These are phyloP conservation scores for Barnettozyma hawaiiensis DNA, from an alignment of 1,139 yeast species.

Conservation along the genomic window DNA sequence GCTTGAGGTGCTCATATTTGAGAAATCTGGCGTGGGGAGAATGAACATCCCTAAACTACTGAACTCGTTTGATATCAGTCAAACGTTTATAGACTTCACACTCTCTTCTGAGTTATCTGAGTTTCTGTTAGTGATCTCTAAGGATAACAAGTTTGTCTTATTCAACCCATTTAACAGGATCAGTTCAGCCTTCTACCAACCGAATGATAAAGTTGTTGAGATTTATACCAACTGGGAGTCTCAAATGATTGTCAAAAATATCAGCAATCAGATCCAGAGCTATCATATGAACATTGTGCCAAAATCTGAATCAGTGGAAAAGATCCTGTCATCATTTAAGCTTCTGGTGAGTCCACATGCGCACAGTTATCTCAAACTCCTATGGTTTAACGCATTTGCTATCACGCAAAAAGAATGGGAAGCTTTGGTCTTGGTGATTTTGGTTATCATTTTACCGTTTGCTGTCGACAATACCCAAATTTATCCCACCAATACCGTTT, in stretches of 20 bases:
- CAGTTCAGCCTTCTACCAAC: constrained; percentile 38
- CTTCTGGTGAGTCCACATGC: constrained; percentile 54
- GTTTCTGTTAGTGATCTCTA: constrained; percentile 30
- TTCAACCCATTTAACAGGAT: constrained; percentile 64
- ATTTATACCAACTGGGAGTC: constrained; percentile 22
- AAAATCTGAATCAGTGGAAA: constrained; percentile 35
- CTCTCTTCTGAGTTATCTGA: constrained; percentile 17
- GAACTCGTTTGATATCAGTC: constrained; percentile 20
- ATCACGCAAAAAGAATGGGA: constrained; percentile 50
- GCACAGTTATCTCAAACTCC: constrained; percentile 51
- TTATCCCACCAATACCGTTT: constrained; percentile 14
- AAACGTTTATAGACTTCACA: constrained; percentile 18
- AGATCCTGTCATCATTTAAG: constrained; percentile 45
- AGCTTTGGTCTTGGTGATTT: constrained; percentile 48
- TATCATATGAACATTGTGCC: constrained; percentile 45
- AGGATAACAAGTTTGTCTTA: constrained; percentile 39
- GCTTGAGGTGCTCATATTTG: constrained; percentile 48
- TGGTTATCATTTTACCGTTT: constrained; percentile 45
- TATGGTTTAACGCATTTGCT: constrained; percentile 58
- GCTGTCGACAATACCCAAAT: constrained; percentile 13
- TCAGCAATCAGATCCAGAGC: constrained; percentile 16
- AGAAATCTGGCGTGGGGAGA: constrained; percentile 22
- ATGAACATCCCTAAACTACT: constrained; percentile 26
- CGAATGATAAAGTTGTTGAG: constrained; percentile 25
- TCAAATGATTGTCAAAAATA: constrained; percentile 18